Conservation (phyloP, 306 rosid genomes). For the Prinsepia uniflora region DNA sequence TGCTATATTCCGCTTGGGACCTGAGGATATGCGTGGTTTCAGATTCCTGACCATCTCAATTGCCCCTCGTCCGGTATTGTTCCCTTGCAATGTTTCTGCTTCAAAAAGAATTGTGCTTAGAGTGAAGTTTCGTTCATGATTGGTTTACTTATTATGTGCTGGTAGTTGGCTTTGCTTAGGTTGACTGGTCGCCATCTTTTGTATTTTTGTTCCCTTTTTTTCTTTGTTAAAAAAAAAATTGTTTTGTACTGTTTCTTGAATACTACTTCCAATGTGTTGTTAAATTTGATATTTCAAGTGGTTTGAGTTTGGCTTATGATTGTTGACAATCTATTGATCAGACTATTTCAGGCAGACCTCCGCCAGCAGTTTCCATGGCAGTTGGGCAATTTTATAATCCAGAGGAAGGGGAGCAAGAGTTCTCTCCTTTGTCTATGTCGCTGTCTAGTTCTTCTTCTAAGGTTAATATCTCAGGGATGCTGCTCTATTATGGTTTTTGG, state of each 20-base stretch:
- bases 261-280: neutral
- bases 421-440: slow-evolving; percentile 77
- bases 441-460: slow-evolving; percentile 59
- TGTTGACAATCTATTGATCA: slow-evolving; percentile 51
- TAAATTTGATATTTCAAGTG: slow-evolving; percentile 10
- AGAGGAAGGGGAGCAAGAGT: slow-evolving; percentile 63
- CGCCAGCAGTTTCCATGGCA: slow-evolving; percentile 98
- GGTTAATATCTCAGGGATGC: slow-evolving; percentile 48
- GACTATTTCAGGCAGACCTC: slow-evolving; percentile 99
- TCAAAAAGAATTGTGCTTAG: neutral
- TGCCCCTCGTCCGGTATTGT: slow-evolving; percentile 98
- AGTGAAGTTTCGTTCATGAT: neutral
- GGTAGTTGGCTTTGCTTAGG: slow-evolving; percentile 10
- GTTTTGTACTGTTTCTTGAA: neutral
- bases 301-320: slow-evolving; percentile 18
- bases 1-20: slow-evolving; percentile 74
- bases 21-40: slow-evolving; percentile 84
- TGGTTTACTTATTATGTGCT: neutral
- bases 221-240: neutral
- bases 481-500: slow-evolving; percentile 11
- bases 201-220: neutral
- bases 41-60: slow-evolving; percentile 92
- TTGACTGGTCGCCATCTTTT: neutral
- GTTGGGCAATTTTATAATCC: slow-evolving; percentile 97
- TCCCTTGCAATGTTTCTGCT: slow-evolving; percentile 11